Evolutionary conservation across 148 eudicot species (phyloP).

Genomic region (Spergularia marina): DNA sequence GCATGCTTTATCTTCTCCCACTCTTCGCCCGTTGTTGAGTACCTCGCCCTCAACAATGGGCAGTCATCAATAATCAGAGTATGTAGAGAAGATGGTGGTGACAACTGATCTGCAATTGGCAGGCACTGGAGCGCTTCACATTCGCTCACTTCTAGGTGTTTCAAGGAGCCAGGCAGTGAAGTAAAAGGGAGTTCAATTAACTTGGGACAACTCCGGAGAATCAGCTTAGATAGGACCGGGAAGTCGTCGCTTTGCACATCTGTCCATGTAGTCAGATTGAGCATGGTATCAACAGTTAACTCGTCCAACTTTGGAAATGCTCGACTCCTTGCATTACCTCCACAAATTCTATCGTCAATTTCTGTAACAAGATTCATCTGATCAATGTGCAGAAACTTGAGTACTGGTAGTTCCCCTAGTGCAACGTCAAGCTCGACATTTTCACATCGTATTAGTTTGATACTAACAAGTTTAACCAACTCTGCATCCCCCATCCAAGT

Average conservation of each 20-base stretch:
- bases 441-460: neutral
- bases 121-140: neutral
- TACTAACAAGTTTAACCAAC: neutral
- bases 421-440: neutral
- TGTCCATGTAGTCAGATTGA: neutral
- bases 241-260: neutral
- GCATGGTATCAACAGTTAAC: neutral
- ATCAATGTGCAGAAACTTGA: neutral
- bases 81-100: neutral
- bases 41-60: neutral
- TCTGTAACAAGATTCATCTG: neutral
- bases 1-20: neutral
- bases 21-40: neutral
- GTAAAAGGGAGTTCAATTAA: neutral
- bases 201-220: neutral
- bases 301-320: constrained; percentile 1
- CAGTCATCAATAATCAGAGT: neutral
- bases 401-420: constrained; percentile 2
- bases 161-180: neutral
- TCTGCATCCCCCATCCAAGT: neutral
- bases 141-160: neutral
- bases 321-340: neutral
- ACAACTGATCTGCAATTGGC: too few species aligned
- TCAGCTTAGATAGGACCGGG: neutral
- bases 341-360: neutral